Percentiles rank a stretch among this genome's conserved stretches.
These are phyloP conservation scores for Astrephomene gubernaculifera DNA, from an alignment of 139 green algal genomes.

Conservation along the genomic window DNA sequence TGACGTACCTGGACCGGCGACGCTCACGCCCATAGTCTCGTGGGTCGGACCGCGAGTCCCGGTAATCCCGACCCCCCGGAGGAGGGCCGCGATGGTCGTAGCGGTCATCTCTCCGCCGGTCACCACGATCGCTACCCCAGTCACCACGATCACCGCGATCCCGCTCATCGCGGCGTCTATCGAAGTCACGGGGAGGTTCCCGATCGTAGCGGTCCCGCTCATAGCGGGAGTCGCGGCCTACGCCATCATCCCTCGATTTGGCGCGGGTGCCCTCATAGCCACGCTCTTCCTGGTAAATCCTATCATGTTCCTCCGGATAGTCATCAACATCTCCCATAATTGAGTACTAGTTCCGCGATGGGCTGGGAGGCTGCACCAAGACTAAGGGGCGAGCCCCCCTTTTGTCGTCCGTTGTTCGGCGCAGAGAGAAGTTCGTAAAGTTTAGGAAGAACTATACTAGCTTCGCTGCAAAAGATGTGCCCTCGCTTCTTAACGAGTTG, in stretches of 20 bases:
- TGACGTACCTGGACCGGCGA: not conserved
- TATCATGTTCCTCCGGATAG: constrained; percentile 19
- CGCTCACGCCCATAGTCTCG: constrained; percentile 10
- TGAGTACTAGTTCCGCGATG: not conserved
- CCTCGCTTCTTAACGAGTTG: too few relatives aligned
- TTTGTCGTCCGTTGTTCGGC: too few relatives aligned
- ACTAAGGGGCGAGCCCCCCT: too few relatives aligned
- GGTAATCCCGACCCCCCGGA: not conserved
- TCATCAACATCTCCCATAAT: constrained; percentile 17
- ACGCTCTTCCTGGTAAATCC: not conserved
- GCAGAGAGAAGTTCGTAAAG: too few relatives aligned
- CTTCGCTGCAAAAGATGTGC: too few relatives aligned
- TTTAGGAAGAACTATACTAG: too few relatives aligned
- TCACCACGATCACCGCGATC: not conserved
- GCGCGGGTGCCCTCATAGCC: not conserved
- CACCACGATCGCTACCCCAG: too few relatives aligned
- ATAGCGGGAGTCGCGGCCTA: not conserved
- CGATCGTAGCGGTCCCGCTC: not conserved
- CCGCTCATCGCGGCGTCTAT: constrained; percentile 1
- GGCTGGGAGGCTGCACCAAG: not conserved
- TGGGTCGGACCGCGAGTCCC: not conserved
- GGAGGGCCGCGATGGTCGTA: constrained; percentile 1
- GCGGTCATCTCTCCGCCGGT: constrained; percentile 28
- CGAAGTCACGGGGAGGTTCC: constrained; percentile 1
- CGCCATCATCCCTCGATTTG: not conserved